Evolutionary conservation across 345 rosid species (phyloP), one percentile per base, ranked within the genome.

Genomic region (Bruguiera parviflora): DNA sequence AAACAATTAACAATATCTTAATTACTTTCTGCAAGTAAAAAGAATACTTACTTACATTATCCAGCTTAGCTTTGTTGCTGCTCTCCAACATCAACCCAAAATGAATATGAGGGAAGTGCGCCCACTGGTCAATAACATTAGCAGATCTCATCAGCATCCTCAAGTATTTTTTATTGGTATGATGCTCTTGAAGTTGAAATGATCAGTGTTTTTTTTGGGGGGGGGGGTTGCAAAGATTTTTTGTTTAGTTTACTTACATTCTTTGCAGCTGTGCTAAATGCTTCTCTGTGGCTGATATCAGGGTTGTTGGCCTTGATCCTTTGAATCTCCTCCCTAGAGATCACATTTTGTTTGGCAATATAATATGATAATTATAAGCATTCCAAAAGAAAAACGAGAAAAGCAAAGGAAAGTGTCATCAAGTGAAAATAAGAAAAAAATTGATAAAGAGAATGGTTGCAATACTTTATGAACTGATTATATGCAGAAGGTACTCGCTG

Each of bases 401-500:
- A 56, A 56, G 59, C 15, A 4, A 56, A 56, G 59, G 5, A 24
- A 56, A 56, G 65, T 19, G 24, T 66, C 31, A 37, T 58, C 32
- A 24, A 19, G 9, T 18, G 15, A 67, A 66, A 61, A 35, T 49
- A 49, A 35, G 28, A 19, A 21, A 21, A 39, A 57, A 53, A 61
- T n/a, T 66, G 31, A 43, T 43, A 43, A 66, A 46, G 61, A 22
- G 66, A 31, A 56, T 49, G 8, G 22, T 7, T 15, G 39, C 53
- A 74, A 67, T 78, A 94, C 98, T 91, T 94, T 78, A 94, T 94
- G 84, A 94, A 94, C 85, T 94, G 98, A 43, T 94, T 94, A 75
- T 94, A 94, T 4, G 98, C 98, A 74, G 98, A 94, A 77, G 97
- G 97, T 51, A 94, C 93, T 73, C 98, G 92, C 87, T 88, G 98